Conservation (phyloP, 1,139 yeast genomes). For the Lodderomyces margitis region DNA sequence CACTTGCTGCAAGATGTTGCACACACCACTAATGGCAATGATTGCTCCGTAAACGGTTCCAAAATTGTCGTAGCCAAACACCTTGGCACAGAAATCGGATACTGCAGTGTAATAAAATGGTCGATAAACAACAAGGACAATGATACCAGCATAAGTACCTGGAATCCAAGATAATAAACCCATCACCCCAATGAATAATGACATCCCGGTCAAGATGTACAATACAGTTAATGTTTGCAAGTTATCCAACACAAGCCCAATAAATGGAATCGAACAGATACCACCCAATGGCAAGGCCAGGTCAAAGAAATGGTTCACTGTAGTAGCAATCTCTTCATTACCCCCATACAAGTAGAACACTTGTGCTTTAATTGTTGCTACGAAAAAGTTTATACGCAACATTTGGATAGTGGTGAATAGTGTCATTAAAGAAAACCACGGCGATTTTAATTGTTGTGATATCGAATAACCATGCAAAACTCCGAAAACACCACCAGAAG, state of each 20-base stretch:
- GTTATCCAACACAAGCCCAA: slow-evolving; percentile 79
- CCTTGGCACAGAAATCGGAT: slow-evolving; percentile 87
- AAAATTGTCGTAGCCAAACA: slow-evolving; percentile 88
- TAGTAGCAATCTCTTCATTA: slow-evolving; percentile 50
- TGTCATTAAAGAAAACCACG: slow-evolving; percentile 79
- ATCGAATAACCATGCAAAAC: slow-evolving; percentile 67
- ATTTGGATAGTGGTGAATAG: slow-evolving; percentile 80
- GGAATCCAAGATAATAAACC: slow-evolving; percentile 60
- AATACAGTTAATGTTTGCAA: slow-evolving; percentile 62
- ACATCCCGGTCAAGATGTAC: slow-evolving; percentile 48
- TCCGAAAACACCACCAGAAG: slow-evolving; percentile 82
- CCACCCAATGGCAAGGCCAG: slow-evolving; percentile 88
- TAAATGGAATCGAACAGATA: slow-evolving; percentile 76
- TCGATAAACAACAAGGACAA: slow-evolving; percentile 75
- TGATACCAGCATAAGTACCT: slow-evolving; percentile 59
- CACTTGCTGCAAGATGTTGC: slow-evolving; percentile 68
- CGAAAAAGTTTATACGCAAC: slow-evolving; percentile 88
- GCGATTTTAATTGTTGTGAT: slow-evolving; percentile 62
- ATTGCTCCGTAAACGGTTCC: slow-evolving; percentile 90
- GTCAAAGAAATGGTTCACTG: slow-evolving; percentile 74
- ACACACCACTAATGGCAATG: slow-evolving; percentile 75
- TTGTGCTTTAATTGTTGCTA: slow-evolving; percentile 82
- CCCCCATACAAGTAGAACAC: slow-evolving; percentile 62
- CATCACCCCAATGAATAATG: slow-evolving; percentile 62
- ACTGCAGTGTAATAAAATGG: slow-evolving; percentile 93